Evolutionary conservation across 2,329 filamentous ascomycete genomes (phyloP).

Genomic region (Cordyceps pruinosa): DNA sequence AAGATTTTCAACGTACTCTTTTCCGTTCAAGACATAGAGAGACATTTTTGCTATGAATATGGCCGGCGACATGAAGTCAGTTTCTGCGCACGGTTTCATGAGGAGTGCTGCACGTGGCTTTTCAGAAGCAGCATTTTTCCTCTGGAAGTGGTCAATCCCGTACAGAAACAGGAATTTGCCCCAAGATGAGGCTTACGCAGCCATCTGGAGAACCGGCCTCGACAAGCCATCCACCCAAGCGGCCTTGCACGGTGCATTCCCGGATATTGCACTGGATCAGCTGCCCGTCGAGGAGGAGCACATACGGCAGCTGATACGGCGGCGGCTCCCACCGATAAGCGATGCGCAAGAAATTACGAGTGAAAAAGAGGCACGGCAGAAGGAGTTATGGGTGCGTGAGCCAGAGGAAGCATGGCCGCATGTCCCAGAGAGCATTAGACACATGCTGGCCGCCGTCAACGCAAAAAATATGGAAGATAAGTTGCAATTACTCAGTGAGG

Average conservation of each 20-base stretch:
- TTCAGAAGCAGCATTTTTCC: not conserved
- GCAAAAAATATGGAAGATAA: constrained; percentile 15
- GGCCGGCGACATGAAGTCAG: too few relatives aligned
- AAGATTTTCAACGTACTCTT: too few relatives aligned
- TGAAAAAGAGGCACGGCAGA: not conserved
- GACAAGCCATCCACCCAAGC: not conserved
- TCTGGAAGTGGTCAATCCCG: constrained; percentile 17
- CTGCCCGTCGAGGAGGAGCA: constrained; percentile 10
- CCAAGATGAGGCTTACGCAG: constrained; percentile 12
- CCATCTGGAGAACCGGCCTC: constrained; percentile 9
- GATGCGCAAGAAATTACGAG: not conserved
- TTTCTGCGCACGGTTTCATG: too few relatives aligned
- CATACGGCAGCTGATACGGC: constrained; percentile 11
- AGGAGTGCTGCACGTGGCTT: not conserved
- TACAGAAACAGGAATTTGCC: constrained; percentile 16
- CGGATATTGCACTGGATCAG: constrained; percentile 8
- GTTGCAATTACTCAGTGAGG: constrained; percentile 6
- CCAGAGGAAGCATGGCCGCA: constrained; percentile 12
- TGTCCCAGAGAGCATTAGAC: constrained; percentile 5
- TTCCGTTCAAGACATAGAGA: not conserved
- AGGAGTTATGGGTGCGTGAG: not conserved
- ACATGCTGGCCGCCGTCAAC: constrained; percentile 14
- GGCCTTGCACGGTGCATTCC: constrained; percentile 5
- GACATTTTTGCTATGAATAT: not conserved
- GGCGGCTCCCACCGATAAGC: not conserved